A percentile compares a stretch with the other conserved stretches of the same genome.
These are phyloP conservation scores for Colletotrichum higginsianum DNA, from an alignment of 2,329 filamentous ascomycete species.

Conservation along the genomic window DNA sequence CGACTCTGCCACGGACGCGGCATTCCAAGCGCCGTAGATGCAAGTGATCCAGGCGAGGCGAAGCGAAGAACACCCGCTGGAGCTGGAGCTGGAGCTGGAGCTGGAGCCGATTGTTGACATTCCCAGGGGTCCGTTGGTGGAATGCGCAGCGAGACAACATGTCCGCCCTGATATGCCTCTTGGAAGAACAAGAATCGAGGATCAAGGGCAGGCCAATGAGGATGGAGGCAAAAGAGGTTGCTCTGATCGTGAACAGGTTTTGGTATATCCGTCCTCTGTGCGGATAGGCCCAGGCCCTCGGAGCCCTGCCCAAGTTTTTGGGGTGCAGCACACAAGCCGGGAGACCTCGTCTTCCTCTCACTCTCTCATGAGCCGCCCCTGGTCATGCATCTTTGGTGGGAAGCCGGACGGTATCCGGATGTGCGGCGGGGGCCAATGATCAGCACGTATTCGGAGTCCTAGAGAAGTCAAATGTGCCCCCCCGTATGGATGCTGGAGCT, in stretches of 20 bases:
- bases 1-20: too few relatives aligned
- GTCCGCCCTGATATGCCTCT: background rate
- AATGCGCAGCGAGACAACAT: conserved; percentile 28
- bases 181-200: background rate
- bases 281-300: background rate
- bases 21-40: too few relatives aligned
- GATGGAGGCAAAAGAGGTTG: background rate
- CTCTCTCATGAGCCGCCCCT: background rate
- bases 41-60: background rate
- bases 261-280: too few relatives aligned
- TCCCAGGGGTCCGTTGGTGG: conserved; percentile 16
- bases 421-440: background rate
- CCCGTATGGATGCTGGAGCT: background rate
- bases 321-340: conserved; percentile 3
- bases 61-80: background rate
- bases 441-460: too few relatives aligned
- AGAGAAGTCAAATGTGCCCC: background rate
- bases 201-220: background rate
- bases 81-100: background rate
- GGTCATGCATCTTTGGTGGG: background rate
- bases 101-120: conserved; percentile 8
- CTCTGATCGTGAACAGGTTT: background rate
- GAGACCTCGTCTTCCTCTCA: conserved; percentile 1
- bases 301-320: conserved; percentile 1
- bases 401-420: background rate